Evolutionary conservation across 2,329 filamentous ascomycete genomes (phyloP).

Genomic region (Monosporascus sp.): DNA sequence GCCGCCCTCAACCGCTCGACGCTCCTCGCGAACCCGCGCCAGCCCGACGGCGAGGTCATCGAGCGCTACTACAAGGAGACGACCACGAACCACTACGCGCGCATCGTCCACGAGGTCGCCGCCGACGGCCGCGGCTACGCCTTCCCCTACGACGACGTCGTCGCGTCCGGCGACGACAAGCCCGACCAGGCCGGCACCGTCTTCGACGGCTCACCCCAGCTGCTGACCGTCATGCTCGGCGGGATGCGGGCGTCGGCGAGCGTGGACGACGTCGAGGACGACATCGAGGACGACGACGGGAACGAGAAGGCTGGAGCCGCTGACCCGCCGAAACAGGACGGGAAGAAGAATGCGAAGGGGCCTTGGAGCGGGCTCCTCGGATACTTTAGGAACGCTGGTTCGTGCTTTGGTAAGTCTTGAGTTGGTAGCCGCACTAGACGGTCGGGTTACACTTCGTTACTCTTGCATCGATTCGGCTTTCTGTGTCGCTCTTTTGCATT

Average conservation of each 20-base stretch:
- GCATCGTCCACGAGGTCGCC: conserved; percentile 57
- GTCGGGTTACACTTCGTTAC: too few relatives aligned
- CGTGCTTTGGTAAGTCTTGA: background rate
- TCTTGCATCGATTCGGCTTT: too few relatives aligned
- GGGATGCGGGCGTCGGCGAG: conserved; percentile 22
- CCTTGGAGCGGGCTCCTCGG: conserved; percentile 2
- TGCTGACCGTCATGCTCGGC: conserved; percentile 53
- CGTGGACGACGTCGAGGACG: conserved; percentile 1
- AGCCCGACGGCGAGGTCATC: conserved; percentile 46
- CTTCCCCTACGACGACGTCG: conserved; percentile 68
- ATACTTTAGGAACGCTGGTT: background rate
- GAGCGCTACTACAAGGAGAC: conserved; percentile 46
- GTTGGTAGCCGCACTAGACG: too few relatives aligned
- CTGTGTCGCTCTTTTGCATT: too few relatives aligned
- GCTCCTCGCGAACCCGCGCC: conserved; percentile 46
- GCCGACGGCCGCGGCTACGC: conserved; percentile 59
- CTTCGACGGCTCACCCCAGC: conserved; percentile 47
- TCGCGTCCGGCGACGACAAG: conserved; percentile 37
- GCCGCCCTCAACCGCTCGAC: conserved; percentile 73
- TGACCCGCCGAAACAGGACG: conserved; percentile 2
- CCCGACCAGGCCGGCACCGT: conserved; percentile 59
- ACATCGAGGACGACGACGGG: conserved; percentile 1
- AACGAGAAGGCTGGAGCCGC: background rate
- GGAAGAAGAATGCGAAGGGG: conserved; percentile 14
- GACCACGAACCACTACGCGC: conserved; percentile 61